These are phyloP conservation scores for Citrus sp. DNA, from an alignment of 345 rosid species.

Conservation along the genomic window DNA sequence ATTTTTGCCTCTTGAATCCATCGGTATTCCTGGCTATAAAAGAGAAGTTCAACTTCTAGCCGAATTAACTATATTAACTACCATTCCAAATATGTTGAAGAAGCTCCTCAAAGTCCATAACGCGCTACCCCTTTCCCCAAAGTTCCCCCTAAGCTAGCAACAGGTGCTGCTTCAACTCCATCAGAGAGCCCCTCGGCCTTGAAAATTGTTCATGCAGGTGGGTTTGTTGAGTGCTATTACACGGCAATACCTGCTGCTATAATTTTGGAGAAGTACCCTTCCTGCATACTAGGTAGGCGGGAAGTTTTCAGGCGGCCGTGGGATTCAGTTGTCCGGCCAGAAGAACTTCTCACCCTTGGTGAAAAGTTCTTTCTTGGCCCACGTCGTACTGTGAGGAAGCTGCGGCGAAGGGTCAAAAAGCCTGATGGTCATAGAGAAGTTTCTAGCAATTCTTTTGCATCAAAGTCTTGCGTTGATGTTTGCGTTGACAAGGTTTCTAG, in stretches of 20 bases:
- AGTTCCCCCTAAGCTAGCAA: background rate
- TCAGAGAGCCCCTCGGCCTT: slow-evolving; percentile 12
- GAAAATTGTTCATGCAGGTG: slow-evolving; percentile 42
- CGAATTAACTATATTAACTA: background rate
- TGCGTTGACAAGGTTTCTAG: background rate
- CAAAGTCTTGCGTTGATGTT: background rate
- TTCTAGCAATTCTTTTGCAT: background rate
- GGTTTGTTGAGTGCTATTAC: slow-evolving; percentile 29
- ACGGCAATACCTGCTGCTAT: slow-evolving; percentile 37
- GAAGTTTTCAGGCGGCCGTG: slow-evolving; percentile 47
- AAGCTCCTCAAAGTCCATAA: slow-evolving; percentile 29
- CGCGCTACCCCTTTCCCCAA: background rate
- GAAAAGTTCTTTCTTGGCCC: slow-evolving; percentile 37
- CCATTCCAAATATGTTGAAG: slow-evolving; percentile 19
- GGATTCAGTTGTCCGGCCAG: slow-evolving; percentile 38
- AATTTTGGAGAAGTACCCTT: slow-evolving; percentile 45
- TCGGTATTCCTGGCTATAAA: background rate
- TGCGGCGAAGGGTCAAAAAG: slow-evolving; percentile 16
- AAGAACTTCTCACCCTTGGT: slow-evolving; percentile 41
- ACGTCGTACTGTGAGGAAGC: slow-evolving; percentile 36
- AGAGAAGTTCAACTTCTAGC: background rate
- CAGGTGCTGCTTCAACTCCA: background rate
- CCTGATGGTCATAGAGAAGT: slow-evolving; percentile 2
- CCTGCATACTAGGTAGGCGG: slow-evolving; percentile 35
- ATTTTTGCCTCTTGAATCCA: slow-evolving; percentile 2